A percentile compares a stretch with the other conserved stretches of the same genome.
These are phyloP conservation scores for Rubia peregrina DNA, from an alignment of 305 asterid genomes.

Conservation along the genomic window DNA sequence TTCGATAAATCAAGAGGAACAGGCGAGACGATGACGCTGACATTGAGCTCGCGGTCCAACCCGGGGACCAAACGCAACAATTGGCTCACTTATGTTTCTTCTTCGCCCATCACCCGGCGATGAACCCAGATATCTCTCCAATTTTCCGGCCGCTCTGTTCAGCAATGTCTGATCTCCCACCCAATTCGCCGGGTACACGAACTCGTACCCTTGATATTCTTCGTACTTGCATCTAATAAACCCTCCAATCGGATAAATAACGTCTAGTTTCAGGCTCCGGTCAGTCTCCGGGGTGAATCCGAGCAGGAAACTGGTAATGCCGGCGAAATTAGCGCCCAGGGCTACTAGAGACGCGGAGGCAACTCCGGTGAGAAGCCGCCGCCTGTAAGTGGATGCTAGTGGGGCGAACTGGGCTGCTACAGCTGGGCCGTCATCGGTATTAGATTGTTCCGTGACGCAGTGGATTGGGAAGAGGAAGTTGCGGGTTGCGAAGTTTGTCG, in stretches of 20 bases:
- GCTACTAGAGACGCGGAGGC: constrained; percentile 67
- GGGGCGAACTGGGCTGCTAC: constrained; percentile 53
- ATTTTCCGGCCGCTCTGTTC: constrained; percentile 69
- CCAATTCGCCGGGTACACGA: constrained; percentile 75
- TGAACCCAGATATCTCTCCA: constrained; percentile 66
- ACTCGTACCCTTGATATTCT: constrained; percentile 60
- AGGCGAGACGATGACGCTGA: constrained; percentile 72
- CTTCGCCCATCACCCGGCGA: constrained; percentile 36
- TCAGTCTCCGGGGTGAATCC: constrained; percentile 64
- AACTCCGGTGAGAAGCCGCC: constrained; percentile 55
- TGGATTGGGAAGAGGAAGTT: constrained; percentile 25
- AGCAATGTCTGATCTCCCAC: constrained; percentile 74
- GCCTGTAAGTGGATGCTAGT: constrained; percentile 53
- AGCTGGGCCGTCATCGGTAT: constrained; percentile 25
- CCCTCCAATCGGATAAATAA: constrained; percentile 68
- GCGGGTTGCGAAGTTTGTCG: neutral
- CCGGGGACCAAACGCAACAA: constrained; percentile 92
- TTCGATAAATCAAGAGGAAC: constrained; percentile 73
- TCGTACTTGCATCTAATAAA: constrained; percentile 54
- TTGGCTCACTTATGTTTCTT: constrained; percentile 54
- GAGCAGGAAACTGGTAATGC: constrained; percentile 60
- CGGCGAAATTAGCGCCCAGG: constrained; percentile 69
- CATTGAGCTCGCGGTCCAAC: constrained; percentile 85
- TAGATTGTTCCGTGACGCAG: constrained; percentile 35
- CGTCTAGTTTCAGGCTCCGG: constrained; percentile 66